A percentile compares a stretch with the other conserved stretches of the same genome.
Conservation (phyloP, 192 early-diverging fungal genomes). For the Geranomyces michiganensis region DNA sequence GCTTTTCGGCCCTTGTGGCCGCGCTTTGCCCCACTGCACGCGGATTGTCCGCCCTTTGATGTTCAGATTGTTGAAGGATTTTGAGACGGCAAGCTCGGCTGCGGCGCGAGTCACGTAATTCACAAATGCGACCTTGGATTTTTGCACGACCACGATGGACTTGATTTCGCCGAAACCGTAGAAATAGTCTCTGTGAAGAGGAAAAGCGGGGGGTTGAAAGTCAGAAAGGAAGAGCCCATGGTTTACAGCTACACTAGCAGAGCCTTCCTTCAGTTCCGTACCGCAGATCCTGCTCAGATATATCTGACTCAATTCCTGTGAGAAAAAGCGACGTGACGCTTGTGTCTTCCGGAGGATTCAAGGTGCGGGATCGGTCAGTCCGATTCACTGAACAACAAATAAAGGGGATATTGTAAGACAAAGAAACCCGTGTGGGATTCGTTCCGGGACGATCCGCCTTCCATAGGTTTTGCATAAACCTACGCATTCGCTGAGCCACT, state of each 20-base stretch:
- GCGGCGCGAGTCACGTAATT: constrained; percentile 78
- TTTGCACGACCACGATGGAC: constrained; percentile 78
- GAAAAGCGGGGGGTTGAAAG: not conserved
- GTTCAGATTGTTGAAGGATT: constrained; percentile 68
- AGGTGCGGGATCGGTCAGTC: constrained; percentile 46
- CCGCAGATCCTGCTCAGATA: constrained; percentile 74
- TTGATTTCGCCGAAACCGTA: constrained; percentile 87
- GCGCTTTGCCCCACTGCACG: constrained; percentile 79
- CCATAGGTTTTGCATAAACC: constrained; percentile 28
- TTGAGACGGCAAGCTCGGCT: constrained; percentile 81
- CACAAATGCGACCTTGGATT: constrained; percentile 86
- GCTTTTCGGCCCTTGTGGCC: constrained; percentile 32
- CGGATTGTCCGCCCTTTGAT: constrained; percentile 72
- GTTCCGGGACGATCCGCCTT: not conserved
- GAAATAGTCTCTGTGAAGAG: constrained; percentile 49
- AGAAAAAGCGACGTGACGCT: constrained; percentile 86
- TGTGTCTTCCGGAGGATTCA: constrained; percentile 76
- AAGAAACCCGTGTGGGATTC: not conserved
- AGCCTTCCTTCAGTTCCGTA: constrained; percentile 18
- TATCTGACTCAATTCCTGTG: constrained; percentile 72
- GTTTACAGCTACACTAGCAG: not conserved
- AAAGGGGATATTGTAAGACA: not conserved
- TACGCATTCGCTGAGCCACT: constrained; percentile 82
- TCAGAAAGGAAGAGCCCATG: not conserved
- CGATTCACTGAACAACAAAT: constrained; percentile 36